These are phyloP conservation scores for Lagerstroemia speciosa DNA, from an alignment of 345 rosid species.

Conservation along the genomic window DNA sequence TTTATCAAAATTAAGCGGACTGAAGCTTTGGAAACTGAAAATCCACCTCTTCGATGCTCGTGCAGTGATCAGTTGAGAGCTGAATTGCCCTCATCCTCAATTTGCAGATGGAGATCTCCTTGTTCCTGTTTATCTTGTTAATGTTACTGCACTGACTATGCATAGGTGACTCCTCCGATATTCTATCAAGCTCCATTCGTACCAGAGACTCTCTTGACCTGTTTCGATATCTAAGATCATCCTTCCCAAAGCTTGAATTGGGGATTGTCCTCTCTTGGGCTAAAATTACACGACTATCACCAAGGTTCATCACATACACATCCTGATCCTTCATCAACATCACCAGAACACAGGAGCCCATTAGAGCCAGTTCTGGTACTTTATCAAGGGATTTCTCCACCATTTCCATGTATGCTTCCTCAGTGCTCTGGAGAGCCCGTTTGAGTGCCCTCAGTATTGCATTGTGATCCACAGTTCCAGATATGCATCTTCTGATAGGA, in stretches of 20 bases:
- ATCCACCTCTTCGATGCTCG: constrained; percentile 69
- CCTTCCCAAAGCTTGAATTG: constrained; percentile 45
- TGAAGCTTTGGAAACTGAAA: constrained; percentile 6
- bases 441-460: constrained; percentile 85
- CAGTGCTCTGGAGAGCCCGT: constrained; percentile 59
- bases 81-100: constrained; percentile 94
- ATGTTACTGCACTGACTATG: constrained; percentile 64
- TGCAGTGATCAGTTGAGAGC: constrained; percentile 92
- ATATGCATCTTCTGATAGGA: constrained; percentile 75
- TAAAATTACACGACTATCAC: constrained; percentile 82
- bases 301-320: constrained; percentile 94
- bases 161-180: constrained; percentile 95
- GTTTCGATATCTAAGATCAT: constrained; percentile 57
- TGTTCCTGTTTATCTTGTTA: constrained; percentile 63
- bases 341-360: constrained; percentile 94
- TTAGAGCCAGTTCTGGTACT: constrained; percentile 86
- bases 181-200: constrained; percentile 91
- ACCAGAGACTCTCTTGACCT: constrained; percentile 80
- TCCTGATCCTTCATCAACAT: constrained; percentile 98
- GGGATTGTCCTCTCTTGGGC: constrained; percentile 79
- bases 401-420: constrained; percentile 89
- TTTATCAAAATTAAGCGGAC: not conserved
- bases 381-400: constrained; percentile 75
- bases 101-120: constrained; percentile 75
- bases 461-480: constrained; percentile 66